Base-by-base conservation (phyloP, 2,329 filamentous ascomycete genomes). In the Elsinoe batatas region DNA sequence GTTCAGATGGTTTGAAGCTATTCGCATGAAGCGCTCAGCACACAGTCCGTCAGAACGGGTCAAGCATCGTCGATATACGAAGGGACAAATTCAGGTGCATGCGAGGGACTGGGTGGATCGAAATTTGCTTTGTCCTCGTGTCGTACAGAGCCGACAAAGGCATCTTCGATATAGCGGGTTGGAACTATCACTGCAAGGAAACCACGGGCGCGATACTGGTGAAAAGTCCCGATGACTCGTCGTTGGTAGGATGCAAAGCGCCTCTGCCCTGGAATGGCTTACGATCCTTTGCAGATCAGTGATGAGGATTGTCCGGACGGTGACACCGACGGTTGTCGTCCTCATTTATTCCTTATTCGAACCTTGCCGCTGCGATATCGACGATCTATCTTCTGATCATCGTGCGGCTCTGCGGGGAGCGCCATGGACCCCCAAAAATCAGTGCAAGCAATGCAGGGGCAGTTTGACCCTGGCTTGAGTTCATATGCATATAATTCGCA, bases 341-440 rank as follows among this genome's bases (percentile, higher is more conserved):
- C 38, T 17, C 40, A 44, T 22, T 6, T 12, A 20, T 10, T 35
- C n/a, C 30, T 40, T 11, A 5, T 40, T 18, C 11, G 17, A 40
- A 18, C 11, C 37, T 49, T 49, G n/a, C 44, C 22, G 20, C 3
- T 22, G 8, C n/a, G 12, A 43, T 54, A 54, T 54, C 51, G 51
- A 15, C 51, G 51, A 54, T 54, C 15, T 32, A 3, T 18, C 15
- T 32, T 18, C 15, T 35, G 51, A 54, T 54, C 51, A 54, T 54
- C 51, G 38, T 42, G 51, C 51, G 51, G 51, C 51, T 54, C 51
- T 43, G 36, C 51, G 51, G 49, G 6, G 5, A 13, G 17, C n/a
- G 20, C 49, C 49, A 7, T 5, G 3, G 49, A 40, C 8, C 7
- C 15, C 20, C 22, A 4, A 35, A 33, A 35, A 49, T 49, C 44